Evolutionary conservation across 208 protist species (phyloP).

Genomic region (Trypanosoma theileri): DNA sequence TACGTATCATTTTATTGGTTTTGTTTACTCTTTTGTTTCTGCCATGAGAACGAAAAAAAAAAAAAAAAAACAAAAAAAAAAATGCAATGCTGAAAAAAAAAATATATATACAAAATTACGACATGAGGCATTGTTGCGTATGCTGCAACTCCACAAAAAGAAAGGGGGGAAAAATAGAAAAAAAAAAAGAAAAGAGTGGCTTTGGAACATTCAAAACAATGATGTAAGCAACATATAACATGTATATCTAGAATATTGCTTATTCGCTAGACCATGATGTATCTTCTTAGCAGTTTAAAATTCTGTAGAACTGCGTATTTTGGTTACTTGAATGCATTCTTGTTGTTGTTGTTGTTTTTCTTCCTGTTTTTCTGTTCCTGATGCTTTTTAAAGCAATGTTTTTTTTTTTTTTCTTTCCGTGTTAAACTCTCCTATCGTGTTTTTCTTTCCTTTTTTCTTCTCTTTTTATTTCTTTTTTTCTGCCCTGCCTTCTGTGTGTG

Average conservation of each 20-base stretch:
- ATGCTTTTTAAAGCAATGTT: slow-evolving; percentile 1
- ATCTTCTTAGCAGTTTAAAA: too few relatives aligned
- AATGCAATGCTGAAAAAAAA: background rate
- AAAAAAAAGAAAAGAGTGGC: too few relatives aligned
- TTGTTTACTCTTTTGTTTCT: slow-evolving; percentile 5
- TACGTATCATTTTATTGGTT: slow-evolving; percentile 8
- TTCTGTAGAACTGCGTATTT: too few relatives aligned
- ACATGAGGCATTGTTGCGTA: too few relatives aligned
- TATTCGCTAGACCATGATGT: too few relatives aligned
- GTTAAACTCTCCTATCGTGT: slow-evolving; percentile 2
- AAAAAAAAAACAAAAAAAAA: background rate
- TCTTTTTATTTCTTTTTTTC: slow-evolving; percentile 2
- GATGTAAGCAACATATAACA: too few relatives aligned
- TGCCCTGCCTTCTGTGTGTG: too few relatives aligned
- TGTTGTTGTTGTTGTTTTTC: slow-evolving; percentile 12
- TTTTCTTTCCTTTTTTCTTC: slow-evolving; percentile 8
- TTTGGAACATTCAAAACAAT: too few relatives aligned
- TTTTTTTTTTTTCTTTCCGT: slow-evolving; percentile 21
- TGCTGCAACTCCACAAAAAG: too few relatives aligned
- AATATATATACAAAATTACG: background rate
- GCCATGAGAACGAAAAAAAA: background rate
- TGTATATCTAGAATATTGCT: too few relatives aligned
- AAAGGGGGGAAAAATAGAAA: too few relatives aligned
- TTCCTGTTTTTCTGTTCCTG: background rate
- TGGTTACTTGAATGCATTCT: background rate